Base-by-base conservation (phyloP, 2,329 filamentous ascomycete genomes). In the Intubia oerlemansii region DNA sequence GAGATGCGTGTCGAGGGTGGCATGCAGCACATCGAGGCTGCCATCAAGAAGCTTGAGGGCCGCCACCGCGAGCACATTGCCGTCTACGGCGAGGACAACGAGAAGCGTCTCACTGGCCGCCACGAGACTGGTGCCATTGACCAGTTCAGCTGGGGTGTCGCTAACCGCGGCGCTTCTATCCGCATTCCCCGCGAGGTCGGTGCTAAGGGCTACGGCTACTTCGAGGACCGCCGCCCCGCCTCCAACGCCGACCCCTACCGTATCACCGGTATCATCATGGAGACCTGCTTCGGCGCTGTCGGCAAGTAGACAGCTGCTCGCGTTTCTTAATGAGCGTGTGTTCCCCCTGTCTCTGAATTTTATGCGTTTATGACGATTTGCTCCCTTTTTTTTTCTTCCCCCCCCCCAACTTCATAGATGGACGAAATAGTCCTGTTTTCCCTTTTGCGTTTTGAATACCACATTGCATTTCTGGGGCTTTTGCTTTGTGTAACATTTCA, bases 111-210 rank as follows among this genome's bases (percentile, higher is more conserved):
- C 44, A 95, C 85, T 30, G 88, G 88, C 43, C 66, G 67, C 40
- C 81, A 93, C 57, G 88, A 98, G 71, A 98, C 88, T 9, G 84
- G 84, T 26, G 69, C 64, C 43, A 93, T 92, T 47, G 85, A 98
- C 49, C 67, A 76, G 51, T 98, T 98, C 68, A 72, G 70, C 42
- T 95, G 74, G 54, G 85, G 88, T 48, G 74, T 95, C 36, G 88
- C 88, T 52, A 85, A 95, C 73, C 82, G 88, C 56, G 88, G 85
- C 46, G 75, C 79, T 34, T 90, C 78, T 22, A 84, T 95, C 46
- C 80, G 88, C 52, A 88, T 98, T 32, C 44, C 46, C 25, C 38
- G 45, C 12, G 66, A 76, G 44, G 68, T 66, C 46, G 79, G 71
- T 31, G 72, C 69, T 46, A 74, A 84, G 49, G 73, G 77, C 56